Evolutionary conservation across 164 flowering plant genomes (phyloP), one percentile per base, ranked within the genome.

Genomic region (Euptelea pleiosperma): DNA sequence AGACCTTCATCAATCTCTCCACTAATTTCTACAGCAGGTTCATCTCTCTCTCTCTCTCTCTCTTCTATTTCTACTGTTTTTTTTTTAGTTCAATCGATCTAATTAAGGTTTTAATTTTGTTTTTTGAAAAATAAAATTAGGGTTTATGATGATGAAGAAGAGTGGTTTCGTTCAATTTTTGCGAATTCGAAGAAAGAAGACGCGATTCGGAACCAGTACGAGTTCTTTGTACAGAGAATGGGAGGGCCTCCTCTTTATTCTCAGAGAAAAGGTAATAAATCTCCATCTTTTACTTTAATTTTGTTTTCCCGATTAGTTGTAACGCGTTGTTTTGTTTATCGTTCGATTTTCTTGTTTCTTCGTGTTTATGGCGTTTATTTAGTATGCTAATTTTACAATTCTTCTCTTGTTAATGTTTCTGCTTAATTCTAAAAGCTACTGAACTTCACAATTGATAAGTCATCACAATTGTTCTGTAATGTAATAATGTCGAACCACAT

Each of bases 161-260:
- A 91, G 52, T 91, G 98, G 98, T 91, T 91, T 60, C 75, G 91
- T 15, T 77, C 84, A 33, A 87, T 91, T 14, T 91, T 91, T 57
- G 83, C 84, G 0, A 73, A 76, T 63, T 91, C 98, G 1, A 79
- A 62, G 55, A 91, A 89, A 65, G 96, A 91, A 68, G 95, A 91
- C 40, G 98, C 96, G 1, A 91, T 91, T 50, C 89, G 69, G 67
- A 91, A 91, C 49, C 98, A 91, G 45, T 91, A 89, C 36, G 98
- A 91, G 70, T 91, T 91, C 69, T 85, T 91, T 63, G 95, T 84
- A 64, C 98, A 91, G 71, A 73, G 98, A 68, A 91, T 89, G 98
- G 98, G 96, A 50, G 98, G 98, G 3, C 98, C 96, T 41, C 80
- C 92, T 48, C 72, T 91, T 34, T 91, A 71, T 69, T 82, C 89